Conservation (phyloP, 2,329 filamentous ascomycete species). For the Emergomyces africanus region DNA sequence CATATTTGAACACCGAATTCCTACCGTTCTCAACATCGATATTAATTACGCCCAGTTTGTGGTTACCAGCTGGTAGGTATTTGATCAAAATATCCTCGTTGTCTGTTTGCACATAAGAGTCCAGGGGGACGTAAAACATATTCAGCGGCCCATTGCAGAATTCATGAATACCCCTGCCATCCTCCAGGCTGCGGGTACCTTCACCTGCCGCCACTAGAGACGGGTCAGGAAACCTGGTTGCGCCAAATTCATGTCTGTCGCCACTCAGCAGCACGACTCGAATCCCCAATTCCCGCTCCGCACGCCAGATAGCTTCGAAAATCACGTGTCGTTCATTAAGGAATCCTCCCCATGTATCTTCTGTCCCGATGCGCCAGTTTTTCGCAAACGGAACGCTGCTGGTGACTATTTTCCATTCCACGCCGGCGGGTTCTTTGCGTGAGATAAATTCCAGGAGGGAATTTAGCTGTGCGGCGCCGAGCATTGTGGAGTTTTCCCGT, state of each 20-base stretch:
- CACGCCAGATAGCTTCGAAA: conserved; percentile 86
- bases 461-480: conserved; percentile 63
- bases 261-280: conserved; percentile 78
- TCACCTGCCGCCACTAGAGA: not conserved
- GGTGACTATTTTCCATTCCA: conserved; percentile 88
- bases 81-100: conserved; percentile 72
- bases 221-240: conserved; percentile 56
- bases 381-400: conserved; percentile 92
- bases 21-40: conserved; percentile 53
- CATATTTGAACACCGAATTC: conserved; percentile 60
- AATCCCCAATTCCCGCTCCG: conserved; percentile 53
- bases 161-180: conserved; percentile 52
- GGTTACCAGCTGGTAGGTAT: conserved; percentile 70
- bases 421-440: conserved; percentile 57
- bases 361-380: conserved; percentile 82
- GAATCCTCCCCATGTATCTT: conserved; percentile 93
- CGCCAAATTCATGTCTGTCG: conserved; percentile 93
- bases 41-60: conserved; percentile 74
- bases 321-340: conserved; percentile 64
- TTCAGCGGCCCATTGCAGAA: conserved; percentile 84
- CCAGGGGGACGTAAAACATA: conserved; percentile 83
- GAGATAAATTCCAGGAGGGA: conserved; percentile 69
- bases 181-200: conserved; percentile 4
- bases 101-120: conserved; percentile 71
- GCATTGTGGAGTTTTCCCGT: conserved; percentile 62